A percentile compares a stretch with the other conserved stretches of the same genome.
Conservation (phyloP, 129 eudicot genomes). For the Gnaphalium uliginosum region DNA sequence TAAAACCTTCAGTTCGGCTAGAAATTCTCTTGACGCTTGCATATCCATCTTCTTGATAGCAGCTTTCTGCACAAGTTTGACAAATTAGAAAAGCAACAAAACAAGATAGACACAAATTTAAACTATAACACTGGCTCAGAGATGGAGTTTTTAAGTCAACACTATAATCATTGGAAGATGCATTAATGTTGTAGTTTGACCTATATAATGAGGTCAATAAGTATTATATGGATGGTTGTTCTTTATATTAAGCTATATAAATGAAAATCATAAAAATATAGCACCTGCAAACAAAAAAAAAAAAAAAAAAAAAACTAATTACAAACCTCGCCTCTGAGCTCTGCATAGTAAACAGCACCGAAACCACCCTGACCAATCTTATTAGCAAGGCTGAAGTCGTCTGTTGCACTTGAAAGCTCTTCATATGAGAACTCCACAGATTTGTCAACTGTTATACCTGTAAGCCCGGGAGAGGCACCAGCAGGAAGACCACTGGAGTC, state of each 20-base stretch:
- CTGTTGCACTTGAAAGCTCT: constrained; percentile 83
- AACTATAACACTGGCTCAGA: neutral
- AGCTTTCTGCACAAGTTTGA: constrained; percentile 64
- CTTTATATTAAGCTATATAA: neutral
- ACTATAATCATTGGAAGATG: neutral
- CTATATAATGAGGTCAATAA: neutral
- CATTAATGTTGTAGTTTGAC: neutral
- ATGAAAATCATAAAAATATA: constrained; percentile 8
- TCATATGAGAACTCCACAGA: constrained; percentile 97
- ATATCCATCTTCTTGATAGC: constrained; percentile 97
- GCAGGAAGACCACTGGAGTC: constrained; percentile 45
- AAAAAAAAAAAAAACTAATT: constrained; percentile 3
- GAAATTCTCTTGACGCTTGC: constrained; percentile 89
- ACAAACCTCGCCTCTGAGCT: constrained; percentile 98
- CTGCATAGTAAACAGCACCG: constrained; percentile 96
- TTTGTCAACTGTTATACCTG: constrained; percentile 89
- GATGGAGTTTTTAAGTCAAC: neutral
- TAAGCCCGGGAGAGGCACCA: constrained; percentile 54
- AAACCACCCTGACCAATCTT: constrained; percentile 99
- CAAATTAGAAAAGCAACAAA: neutral
- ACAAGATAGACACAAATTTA: constrained; percentile 11
- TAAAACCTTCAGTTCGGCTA: constrained; percentile 84
- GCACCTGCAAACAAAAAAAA: constrained; percentile 4
- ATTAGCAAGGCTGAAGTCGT: constrained; percentile 78
- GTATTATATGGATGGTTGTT: neutral